Evolutionary conservation across 768 basidiomycete genomes (phyloP).

Genomic region (Leccinum imitatum): DNA sequence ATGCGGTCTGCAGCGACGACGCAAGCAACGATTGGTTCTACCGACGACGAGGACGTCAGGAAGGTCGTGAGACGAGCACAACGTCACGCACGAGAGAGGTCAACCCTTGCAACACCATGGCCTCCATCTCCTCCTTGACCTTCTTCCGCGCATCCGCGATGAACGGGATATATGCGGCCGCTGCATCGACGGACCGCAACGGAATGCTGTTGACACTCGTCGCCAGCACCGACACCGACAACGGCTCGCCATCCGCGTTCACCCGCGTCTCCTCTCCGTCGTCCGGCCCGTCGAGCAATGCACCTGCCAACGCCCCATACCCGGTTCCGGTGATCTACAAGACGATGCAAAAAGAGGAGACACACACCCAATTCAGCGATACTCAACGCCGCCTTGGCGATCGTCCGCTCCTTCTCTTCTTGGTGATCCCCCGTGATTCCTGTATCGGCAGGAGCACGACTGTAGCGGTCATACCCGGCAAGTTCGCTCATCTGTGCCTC

Average conservation of each 20-base stretch:
- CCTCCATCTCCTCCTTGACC: slow-evolving; percentile 87
- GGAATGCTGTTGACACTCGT: slow-evolving; percentile 41
- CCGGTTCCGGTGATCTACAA: background rate
- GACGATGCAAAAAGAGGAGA: background rate
- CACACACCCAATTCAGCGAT: slow-evolving; percentile 85
- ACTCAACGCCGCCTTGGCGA: slow-evolving; percentile 93
- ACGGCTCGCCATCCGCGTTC: slow-evolving; percentile 9
- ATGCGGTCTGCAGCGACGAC: slow-evolving; percentile 92
- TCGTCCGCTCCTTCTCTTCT: slow-evolving; percentile 81
- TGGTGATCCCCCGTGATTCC: slow-evolving; percentile 41
- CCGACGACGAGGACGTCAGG: background rate
- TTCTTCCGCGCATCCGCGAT: slow-evolving; percentile 69
- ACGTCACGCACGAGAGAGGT: slow-evolving; percentile 60
- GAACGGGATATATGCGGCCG: slow-evolving; percentile 66
- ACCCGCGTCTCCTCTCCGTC: background rate
- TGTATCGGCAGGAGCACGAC: background rate
- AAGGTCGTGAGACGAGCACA: background rate
- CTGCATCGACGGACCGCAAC: slow-evolving; percentile 70
- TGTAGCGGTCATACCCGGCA: slow-evolving; percentile 5
- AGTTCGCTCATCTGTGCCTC: slow-evolving; percentile 85
- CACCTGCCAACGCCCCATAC: slow-evolving; percentile 35
- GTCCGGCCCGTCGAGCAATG: slow-evolving; percentile 47
- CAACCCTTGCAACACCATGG: slow-evolving; percentile 81
- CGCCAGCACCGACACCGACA: slow-evolving; percentile 5
- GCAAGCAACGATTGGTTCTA: slow-evolving; percentile 91